Conservation (phyloP, 2,329 filamentous ascomycete genomes). For the Talaromyces sp. region DNA sequence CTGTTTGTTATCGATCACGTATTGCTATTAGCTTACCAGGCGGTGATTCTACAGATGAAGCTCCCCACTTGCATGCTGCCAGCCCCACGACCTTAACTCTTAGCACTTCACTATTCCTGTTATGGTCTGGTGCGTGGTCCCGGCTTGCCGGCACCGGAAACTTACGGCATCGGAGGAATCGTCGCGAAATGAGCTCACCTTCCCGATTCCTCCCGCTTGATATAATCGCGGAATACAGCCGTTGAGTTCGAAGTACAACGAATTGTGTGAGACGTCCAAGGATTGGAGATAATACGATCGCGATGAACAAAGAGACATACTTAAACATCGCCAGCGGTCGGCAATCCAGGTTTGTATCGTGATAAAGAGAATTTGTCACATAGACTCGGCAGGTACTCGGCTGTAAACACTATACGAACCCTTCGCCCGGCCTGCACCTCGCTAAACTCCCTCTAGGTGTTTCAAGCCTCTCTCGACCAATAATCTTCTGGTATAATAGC, state of each 20-base stretch:
- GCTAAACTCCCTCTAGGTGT: background rate
- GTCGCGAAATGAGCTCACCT: background rate
- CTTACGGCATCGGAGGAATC: constrained; percentile 6
- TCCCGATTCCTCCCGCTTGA: constrained; percentile 8
- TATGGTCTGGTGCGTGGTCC: background rate
- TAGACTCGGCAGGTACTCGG: background rate
- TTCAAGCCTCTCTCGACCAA: background rate
- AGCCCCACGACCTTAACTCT: constrained; percentile 13
- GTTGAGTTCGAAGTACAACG: background rate
- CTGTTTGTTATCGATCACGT: background rate
- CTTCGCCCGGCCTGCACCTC: background rate
- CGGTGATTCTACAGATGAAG: constrained; percentile 9
- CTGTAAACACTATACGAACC: background rate
- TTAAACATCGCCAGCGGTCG: background rate
- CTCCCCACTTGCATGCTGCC: constrained; percentile 12
- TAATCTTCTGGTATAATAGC: background rate
- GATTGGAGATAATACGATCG: background rate
- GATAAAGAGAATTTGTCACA: background rate
- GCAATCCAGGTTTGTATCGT: background rate
- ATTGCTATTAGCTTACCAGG: background rate
- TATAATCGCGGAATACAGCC: background rate
- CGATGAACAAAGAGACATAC: background rate
- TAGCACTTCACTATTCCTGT: background rate
- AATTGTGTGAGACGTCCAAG: background rate
- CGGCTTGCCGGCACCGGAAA: constrained; percentile 9